These are phyloP conservation scores for Phyllachora maydis DNA, from an alignment of 2,329 filamentous ascomycete genomes.

Conservation along the genomic window DNA sequence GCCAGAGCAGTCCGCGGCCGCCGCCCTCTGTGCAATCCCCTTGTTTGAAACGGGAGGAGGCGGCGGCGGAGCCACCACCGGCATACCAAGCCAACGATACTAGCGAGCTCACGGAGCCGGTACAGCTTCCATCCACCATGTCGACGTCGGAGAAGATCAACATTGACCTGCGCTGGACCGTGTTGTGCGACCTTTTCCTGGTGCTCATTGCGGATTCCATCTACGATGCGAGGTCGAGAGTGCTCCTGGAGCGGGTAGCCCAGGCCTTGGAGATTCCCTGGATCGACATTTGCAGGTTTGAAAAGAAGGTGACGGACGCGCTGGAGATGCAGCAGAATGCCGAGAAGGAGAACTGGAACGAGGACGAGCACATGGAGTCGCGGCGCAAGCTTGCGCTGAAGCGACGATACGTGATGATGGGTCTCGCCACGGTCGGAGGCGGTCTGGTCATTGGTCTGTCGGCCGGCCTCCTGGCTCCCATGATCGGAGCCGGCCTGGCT, in stretches of 20 bases:
- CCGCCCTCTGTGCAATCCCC: constrained; percentile 7
- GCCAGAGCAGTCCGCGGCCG: constrained; percentile 5
- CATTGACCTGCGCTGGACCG: constrained; percentile 91
- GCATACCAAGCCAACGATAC: constrained; percentile 43
- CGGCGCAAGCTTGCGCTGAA: constrained; percentile 67
- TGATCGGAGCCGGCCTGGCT: constrained; percentile 85
- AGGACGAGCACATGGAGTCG: constrained; percentile 79
- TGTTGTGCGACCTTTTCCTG: constrained; percentile 87
- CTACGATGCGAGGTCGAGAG: constrained; percentile 77
- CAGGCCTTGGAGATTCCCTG: constrained; percentile 62
- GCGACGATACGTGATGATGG: constrained; percentile 83
- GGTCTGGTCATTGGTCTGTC: constrained; percentile 89
- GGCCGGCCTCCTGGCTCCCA: constrained; percentile 73
- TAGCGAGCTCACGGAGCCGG: constrained; percentile 58
- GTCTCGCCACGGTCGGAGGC: constrained; percentile 84
- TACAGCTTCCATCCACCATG: constrained; percentile 66
- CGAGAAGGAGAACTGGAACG: constrained; percentile 94
- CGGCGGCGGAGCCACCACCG: constrained; percentile 27
- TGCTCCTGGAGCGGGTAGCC: constrained; percentile 67
- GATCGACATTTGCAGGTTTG: constrained; percentile 90
- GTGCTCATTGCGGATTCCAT: constrained; percentile 89
- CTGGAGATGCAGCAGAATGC: constrained; percentile 94
- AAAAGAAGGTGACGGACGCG: constrained; percentile 91
- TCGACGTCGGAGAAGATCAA: constrained; percentile 70
- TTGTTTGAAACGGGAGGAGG: no score